Conservation (phyloP, 768 basidiomycete species). For the Naganishia vaughanmartiniae region DNA sequence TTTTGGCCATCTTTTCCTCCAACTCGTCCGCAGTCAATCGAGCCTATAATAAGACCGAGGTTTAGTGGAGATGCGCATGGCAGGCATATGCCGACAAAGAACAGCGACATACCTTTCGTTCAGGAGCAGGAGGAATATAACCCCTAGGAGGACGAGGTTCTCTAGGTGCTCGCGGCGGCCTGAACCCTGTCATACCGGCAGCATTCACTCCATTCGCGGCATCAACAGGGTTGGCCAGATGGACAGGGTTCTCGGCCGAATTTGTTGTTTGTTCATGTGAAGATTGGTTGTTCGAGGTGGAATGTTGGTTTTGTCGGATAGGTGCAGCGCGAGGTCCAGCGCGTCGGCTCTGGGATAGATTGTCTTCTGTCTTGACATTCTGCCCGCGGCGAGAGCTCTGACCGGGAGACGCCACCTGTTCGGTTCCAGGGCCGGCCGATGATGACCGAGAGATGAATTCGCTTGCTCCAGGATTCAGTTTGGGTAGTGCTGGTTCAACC, state of each 20-base stretch:
- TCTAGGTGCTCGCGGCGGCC: not conserved
- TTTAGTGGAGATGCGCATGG: too few species aligned
- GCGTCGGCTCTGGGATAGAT: slow-evolving; percentile 3
- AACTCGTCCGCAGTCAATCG: slow-evolving; percentile 24
- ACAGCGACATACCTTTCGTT: slow-evolving; percentile 12
- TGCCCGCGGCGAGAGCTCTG: not conserved
- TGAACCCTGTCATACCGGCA: slow-evolving; percentile 11
- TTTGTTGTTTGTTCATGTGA: not conserved
- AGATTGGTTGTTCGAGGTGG: not conserved
- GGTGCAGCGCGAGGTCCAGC: slow-evolving; percentile 10
- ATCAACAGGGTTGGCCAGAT: not conserved
- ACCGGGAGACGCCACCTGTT: not conserved
- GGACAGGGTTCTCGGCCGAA: not conserved
- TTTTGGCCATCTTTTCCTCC: slow-evolving; percentile 30
- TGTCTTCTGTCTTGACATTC: not conserved
- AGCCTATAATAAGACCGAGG: not conserved
- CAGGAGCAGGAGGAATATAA: slow-evolving; percentile 16
- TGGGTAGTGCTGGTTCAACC: not conserved
- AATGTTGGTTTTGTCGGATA: not conserved
- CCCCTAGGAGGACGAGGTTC: slow-evolving; percentile 18
- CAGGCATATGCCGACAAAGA: not conserved
- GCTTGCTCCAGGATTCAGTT: slow-evolving; percentile 2
- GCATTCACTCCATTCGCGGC: not conserved
- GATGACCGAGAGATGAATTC: slow-evolving; percentile 19
- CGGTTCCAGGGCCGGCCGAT: not conserved